Percentiles rank a stretch among this genome's conserved stretches.
Conservation (phyloP, 345 rosid genomes). For the Rhizophora mangle region DNA sequence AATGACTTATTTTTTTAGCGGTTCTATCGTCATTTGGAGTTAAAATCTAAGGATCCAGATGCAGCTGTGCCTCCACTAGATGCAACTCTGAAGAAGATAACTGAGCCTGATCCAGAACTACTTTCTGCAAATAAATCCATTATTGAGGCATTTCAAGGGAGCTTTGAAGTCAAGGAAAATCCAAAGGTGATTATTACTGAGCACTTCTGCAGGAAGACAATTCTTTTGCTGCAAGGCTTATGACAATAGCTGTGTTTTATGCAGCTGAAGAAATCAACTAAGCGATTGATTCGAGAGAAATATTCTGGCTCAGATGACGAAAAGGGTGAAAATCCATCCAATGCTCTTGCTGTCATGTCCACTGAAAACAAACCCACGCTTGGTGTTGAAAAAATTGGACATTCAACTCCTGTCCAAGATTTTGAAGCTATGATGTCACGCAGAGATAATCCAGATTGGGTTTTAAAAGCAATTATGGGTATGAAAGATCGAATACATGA, state of each 20-base stretch:
- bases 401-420: conserved; percentile 65
- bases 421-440: conserved; percentile 79
- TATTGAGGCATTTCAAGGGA: conserved; percentile 42
- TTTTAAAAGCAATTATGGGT: conserved; percentile 54
- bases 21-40: conserved; percentile 65
- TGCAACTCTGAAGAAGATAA: conserved; percentile 61
- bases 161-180: conserved; percentile 71
- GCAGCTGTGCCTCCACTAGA: conserved; percentile 77
- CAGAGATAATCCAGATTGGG: conserved; percentile 69
- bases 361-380: conserved; percentile 24
- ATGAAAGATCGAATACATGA: conserved; percentile 53
- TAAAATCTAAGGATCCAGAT: conserved; percentile 69
- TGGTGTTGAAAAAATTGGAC: conserved; percentile 46
- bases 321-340: conserved; percentile 23
- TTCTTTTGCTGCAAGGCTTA: conserved; percentile 7
- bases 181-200: conserved; percentile 52
- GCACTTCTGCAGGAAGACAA: background rate
- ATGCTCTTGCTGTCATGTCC: conserved; percentile 24
- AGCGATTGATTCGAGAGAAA: conserved; percentile 44
- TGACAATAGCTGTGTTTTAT: conserved; percentile 4
- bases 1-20: conserved; percentile 49
- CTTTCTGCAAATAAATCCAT: conserved; percentile 44
- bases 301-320: conserved; percentile 68
- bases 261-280: conserved; percentile 66
- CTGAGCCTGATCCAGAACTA: conserved; percentile 66